Evolutionary conservation across 73 alveolate genomes (phyloP), one percentile per base, ranked within the genome.

Genomic region (Symbiodinium natans): DNA sequence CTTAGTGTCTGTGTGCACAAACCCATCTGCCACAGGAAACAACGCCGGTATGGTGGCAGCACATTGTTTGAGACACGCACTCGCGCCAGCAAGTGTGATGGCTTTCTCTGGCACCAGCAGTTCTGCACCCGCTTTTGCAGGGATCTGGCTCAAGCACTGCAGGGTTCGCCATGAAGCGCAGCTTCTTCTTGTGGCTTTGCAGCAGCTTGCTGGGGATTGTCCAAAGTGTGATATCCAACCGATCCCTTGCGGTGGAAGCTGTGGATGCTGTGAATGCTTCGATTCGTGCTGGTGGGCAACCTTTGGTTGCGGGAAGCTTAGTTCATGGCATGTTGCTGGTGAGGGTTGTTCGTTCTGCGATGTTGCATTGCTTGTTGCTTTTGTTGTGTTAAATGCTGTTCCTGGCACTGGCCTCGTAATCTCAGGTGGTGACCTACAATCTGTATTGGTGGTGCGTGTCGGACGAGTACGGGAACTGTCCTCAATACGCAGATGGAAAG

Each of bases 391-490:
- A n/a, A 9, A 63, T 63, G 75, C 34, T 56, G 80, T 46, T 46
- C 21, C 21, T 46, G 59, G 59, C 59, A 52, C 31, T 8, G 71
- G 29, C 71, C 25, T 8, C n/a, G 71, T 0, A 21, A 29, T 29
- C 80, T 29, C 36, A 90, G 97, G 97, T 90, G 21, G 97, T 90
- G 74, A 90, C 97, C 43, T 90, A 90, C 97, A 90, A 90, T 36
- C 54, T 90, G 97, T 90, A 90, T 33, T 90, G 97, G 97, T 90
- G 97, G 97, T 90, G 97, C 77, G 97, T 90, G n/a, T 90, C 97
- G 39, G 97, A 90, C 39, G 97, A 90, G 54, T 71, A 68, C 10
- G 97, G 97, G 80, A 90, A 29, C 21, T 90, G 97, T 17, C 97
- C 97, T 4, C 97, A 90, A 41, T 41, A 41, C 52, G 75, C 73